Evolutionary conservation across 140 eudicot species (phyloP).

Genomic region (Ambrosia hybrid): DNA sequence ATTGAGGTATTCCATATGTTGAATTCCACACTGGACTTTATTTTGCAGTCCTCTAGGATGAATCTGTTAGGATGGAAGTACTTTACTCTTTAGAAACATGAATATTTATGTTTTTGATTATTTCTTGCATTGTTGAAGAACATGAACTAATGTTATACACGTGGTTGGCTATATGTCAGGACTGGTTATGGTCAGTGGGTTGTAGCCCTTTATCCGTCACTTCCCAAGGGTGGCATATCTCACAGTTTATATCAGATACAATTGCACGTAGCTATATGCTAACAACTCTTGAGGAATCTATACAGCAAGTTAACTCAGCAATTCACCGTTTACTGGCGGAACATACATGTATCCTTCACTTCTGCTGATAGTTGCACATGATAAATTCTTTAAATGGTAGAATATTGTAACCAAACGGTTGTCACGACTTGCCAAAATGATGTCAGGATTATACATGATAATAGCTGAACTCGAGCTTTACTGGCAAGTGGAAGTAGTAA

Average conservation of each 20-base stretch:
- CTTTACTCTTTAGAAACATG: slow-evolving; percentile 15
- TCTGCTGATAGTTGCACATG: not conserved
- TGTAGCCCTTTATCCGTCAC: slow-evolving; percentile 82
- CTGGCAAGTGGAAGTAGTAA: too few relatives aligned
- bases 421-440: too few relatives aligned
- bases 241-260: slow-evolving; percentile 78
- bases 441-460: too few relatives aligned
- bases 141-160: not conserved
- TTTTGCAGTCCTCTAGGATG: not conserved
- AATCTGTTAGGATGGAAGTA: not conserved
- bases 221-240: slow-evolving; percentile 85
- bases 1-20: slow-evolving; percentile 63
- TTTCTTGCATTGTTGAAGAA: not conserved
- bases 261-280: slow-evolving; percentile 89
- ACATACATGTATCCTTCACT: slow-evolving; percentile 85
- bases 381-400: too few relatives aligned
- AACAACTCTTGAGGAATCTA: slow-evolving; percentile 90
- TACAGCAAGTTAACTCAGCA: slow-evolving; percentile 85
- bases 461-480: too few relatives aligned
- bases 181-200: slow-evolving; percentile 97
- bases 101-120: not conserved
- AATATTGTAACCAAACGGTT: too few relatives aligned
- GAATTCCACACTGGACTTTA: not conserved
- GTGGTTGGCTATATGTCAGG: slow-evolving; percentile 46
- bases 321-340: slow-evolving; percentile 66